Base-by-base conservation (phyloP, 805 yeast species). In the Saturnispora zaruensis region DNA sequence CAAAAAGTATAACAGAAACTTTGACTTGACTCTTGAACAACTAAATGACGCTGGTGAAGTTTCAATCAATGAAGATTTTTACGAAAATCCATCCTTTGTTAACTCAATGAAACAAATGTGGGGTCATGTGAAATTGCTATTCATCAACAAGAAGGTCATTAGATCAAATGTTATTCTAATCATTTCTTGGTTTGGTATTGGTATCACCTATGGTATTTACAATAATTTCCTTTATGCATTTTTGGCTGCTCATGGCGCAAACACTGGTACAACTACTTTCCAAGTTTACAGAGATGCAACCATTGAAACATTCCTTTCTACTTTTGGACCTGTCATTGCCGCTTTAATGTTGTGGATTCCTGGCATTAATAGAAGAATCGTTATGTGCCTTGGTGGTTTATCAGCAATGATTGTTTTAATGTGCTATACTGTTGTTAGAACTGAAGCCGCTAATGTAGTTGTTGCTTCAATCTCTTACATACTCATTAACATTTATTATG, bases 361-460 rank as follows among this genome's bases (percentile, higher is more conserved):
- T 7, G 52, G 46, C 24, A 66, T 78, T 30, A 82, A 84, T 5
- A 69, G 84, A 61, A 72, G 78, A 57, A 84, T 84, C 7, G 72
- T 82, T 1, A 69, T 81, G 71, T 65, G 66, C 1, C 63, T 70
- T 33, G 80, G 84, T 23, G 72, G 80, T 6, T 24, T 80, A 2
- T 59, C 77, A 32, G 70, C 81, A 0, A 82, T 82, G 66, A 76
- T 78, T 2, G 71, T 81, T 43, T 61, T 82, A 51, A 80, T 80
- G 57, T 81, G 80, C 43, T 80, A 82, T 54, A 81, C 87, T 13
- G 76, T 82, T 3, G 81, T 81, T 11, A 73, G 75, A 60, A 72
- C 81, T 0, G 67, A 77, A 43, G 66, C 73, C 5, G 78, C 72
- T 67, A 79, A 78, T 59, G 79, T 82, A 45, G 76, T 72, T 5